These are phyloP conservation scores for Apiospora arundinis DNA, from an alignment of 2,329 filamentous ascomycete genomes.

Conservation along the genomic window DNA sequence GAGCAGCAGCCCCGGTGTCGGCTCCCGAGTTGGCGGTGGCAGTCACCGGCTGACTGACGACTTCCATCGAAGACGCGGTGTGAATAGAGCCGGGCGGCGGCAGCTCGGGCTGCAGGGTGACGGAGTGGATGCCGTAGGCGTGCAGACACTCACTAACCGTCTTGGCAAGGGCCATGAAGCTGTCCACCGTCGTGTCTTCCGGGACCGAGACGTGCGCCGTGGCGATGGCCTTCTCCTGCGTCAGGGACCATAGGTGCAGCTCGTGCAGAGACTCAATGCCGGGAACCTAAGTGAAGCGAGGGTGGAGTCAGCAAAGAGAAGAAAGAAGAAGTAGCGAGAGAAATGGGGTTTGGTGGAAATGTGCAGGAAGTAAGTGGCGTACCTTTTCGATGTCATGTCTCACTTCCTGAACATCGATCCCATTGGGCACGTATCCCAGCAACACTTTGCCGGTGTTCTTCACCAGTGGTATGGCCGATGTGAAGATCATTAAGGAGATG, in stretches of 20 bases:
- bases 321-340: background rate
- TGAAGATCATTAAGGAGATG: conserved; percentile 74
- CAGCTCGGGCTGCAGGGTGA: conserved; percentile 72
- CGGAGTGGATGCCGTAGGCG: conserved; percentile 75
- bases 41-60: background rate
- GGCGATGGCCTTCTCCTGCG: conserved; percentile 73
- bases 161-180: conserved; percentile 66
- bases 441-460: conserved; percentile 69
- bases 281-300: conserved; percentile 55
- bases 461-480: conserved; percentile 55
- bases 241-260: conserved; percentile 75
- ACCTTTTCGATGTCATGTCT: conserved; percentile 73
- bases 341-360: background rate
- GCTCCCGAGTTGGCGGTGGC: background rate
- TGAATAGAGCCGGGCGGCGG: conserved; percentile 23
- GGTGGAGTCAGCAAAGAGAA: background rate
- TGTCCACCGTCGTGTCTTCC: conserved; percentile 59
- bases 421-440: conserved; percentile 68
- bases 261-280: conserved; percentile 74
- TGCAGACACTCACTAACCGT: conserved; percentile 73
- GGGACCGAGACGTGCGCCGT: conserved; percentile 72
- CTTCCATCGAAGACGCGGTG: background rate
- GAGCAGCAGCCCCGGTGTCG: background rate
- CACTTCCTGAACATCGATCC: conserved; percentile 66
- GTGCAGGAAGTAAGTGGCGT: conserved; percentile 21